Evolutionary conservation across 495 filamentous ascomycete species (phyloP).

Genomic region (Xylaria grammica): DNA sequence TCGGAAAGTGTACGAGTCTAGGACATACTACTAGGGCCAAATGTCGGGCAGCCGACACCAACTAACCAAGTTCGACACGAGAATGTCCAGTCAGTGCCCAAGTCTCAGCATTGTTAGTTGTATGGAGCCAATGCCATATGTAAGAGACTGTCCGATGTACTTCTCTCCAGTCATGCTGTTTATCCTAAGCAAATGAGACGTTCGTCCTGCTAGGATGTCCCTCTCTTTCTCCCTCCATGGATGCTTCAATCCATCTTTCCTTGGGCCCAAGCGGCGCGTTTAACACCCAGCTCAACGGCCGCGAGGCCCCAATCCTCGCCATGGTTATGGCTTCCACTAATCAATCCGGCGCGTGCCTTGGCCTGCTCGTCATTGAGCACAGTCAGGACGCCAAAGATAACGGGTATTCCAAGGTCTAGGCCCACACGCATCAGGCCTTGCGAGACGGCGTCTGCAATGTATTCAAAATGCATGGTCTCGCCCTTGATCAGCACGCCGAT

Average conservation of each 20-base stretch:
- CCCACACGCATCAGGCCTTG: constrained; percentile 94
- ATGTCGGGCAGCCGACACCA: too few relatives aligned
- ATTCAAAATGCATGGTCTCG: constrained; percentile 98
- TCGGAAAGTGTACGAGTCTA: neutral
- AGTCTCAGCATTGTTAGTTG: neutral
- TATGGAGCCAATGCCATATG: neutral
- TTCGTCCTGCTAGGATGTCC: neutral
- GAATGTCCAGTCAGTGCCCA: too few relatives aligned
- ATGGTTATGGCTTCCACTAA: constrained; percentile 71
- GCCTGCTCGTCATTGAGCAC: constrained; percentile 89
- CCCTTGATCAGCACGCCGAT: constrained; percentile 98
- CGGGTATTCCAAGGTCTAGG: constrained; percentile 82
- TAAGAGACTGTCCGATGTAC: neutral
- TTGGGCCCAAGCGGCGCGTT: constrained; percentile 68
- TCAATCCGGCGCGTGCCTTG: constrained; percentile 80
- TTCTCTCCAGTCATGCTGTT: neutral
- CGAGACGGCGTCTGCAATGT: constrained; percentile 88
- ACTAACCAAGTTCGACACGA: too few relatives aligned
- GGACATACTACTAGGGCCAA: too few relatives aligned
- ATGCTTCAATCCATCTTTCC: constrained; percentile 59
- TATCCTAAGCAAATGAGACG: neutral
- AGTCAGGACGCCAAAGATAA: constrained; percentile 92
- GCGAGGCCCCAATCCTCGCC: constrained; percentile 86
- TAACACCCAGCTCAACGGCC: constrained; percentile 76
- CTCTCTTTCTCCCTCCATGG: neutral